Percentiles rank a stretch among this genome's conserved stretches.
These are phyloP conservation scores for Zymoseptoria brevis DNA, from an alignment of 2,329 filamentous ascomycete genomes.

Conservation along the genomic window DNA sequence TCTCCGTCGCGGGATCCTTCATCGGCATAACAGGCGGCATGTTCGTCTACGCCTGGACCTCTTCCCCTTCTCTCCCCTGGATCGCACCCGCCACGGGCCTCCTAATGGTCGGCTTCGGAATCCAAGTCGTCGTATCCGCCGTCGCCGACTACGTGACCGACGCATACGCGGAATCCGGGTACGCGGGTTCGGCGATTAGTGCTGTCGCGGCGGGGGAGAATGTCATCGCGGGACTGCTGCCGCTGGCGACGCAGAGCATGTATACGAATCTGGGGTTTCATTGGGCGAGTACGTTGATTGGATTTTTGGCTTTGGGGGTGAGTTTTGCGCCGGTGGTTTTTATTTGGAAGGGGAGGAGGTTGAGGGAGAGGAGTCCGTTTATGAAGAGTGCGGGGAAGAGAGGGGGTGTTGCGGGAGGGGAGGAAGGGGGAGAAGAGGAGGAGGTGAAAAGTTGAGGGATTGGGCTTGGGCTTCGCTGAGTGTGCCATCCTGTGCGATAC, in stretches of 20 bases:
- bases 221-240: conserved; percentile 41
- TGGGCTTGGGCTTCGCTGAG: no score
- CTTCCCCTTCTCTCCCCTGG: conserved; percentile 38
- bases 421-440: background rate
- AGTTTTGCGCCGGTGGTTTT: conserved; percentile 41
- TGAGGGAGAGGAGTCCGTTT: conserved; percentile 29
- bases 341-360: conserved; percentile 27
- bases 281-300: conserved; percentile 44
- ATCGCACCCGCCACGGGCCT: conserved; percentile 42
- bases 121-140: conserved; percentile 39
- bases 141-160: conserved; percentile 45
- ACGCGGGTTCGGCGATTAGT: conserved; percentile 43
- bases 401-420: background rate
- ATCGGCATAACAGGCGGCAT: conserved; percentile 42
- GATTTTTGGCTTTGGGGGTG: conserved; percentile 37
- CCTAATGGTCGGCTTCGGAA: conserved; percentile 43
- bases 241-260: conserved; percentile 41
- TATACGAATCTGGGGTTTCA: conserved; percentile 42
- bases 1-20: conserved; percentile 38
- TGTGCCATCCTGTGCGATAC: no score
- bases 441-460: no score
- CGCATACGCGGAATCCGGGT: conserved; percentile 38
- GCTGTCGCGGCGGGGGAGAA: conserved; percentile 45
- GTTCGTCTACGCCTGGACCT: conserved; percentile 46
- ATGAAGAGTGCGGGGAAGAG: conserved; percentile 19